Conservation (phyloP, 2,329 filamentous ascomycete species). For the Cytospora piceicola region DNA sequence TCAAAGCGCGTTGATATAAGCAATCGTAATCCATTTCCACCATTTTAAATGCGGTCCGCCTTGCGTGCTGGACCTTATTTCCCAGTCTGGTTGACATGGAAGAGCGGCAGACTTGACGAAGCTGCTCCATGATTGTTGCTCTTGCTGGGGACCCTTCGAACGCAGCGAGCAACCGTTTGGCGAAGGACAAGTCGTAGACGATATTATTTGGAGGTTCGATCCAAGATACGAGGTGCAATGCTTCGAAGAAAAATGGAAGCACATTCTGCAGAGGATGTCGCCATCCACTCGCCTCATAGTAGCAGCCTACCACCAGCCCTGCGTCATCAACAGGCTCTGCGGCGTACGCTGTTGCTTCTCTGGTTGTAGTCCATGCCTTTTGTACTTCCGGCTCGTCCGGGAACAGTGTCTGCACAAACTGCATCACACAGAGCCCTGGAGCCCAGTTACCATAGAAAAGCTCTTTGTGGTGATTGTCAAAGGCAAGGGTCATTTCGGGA, state of each 20-base stretch:
- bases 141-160: neutral
- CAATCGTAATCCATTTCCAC: neutral
- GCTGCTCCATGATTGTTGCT: neutral
- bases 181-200: neutral
- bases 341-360: neutral
- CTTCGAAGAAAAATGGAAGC: conserved; percentile 7
- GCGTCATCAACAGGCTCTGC: neutral
- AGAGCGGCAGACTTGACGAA: neutral
- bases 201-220: neutral
- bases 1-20: neutral
- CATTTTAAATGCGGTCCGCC: neutral
- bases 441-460: neutral
- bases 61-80: neutral
- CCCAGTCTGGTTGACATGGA: neutral
- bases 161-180: neutral
- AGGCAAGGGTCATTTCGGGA: neutral
- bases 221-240: neutral
- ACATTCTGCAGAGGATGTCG: neutral
- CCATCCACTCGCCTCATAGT: neutral
- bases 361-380: neutral
- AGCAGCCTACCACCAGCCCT: neutral
- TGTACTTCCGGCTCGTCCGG: neutral
- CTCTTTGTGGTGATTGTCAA: neutral
- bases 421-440: neutral
- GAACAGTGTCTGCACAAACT: neutral